Evolutionary conservation across 2,329 filamentous ascomycete genomes (phyloP).

Genomic region (Dothideomycetes sp.): DNA sequence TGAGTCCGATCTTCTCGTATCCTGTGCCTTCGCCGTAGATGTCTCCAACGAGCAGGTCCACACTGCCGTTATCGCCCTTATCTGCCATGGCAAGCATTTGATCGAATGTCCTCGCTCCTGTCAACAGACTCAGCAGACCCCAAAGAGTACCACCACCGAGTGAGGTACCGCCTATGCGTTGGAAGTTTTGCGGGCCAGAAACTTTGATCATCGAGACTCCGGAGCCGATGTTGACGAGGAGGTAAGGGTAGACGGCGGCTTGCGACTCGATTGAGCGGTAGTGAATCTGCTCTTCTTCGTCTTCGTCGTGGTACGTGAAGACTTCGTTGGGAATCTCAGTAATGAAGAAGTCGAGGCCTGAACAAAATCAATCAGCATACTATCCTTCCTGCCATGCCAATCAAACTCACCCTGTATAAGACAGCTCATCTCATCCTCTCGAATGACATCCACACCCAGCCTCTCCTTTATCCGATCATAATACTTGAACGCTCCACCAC

Average conservation of each 20-base stretch:
- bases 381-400: neutral
- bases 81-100: slow-evolving; percentile 93
- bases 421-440: slow-evolving; percentile 98
- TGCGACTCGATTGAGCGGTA: slow-evolving; percentile 72
- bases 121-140: slow-evolving; percentile 84
- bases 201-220: slow-evolving; percentile 97
- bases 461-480: slow-evolving; percentile 82
- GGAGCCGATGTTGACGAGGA: slow-evolving; percentile 95
- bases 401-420: slow-evolving; percentile 57
- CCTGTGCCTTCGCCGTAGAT: slow-evolving; percentile 97
- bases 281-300: slow-evolving; percentile 62
- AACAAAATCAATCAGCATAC: neutral
- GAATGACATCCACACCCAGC: slow-evolving; percentile 74
- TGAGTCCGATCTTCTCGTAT: slow-evolving; percentile 91
- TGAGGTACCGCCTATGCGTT: slow-evolving; percentile 89
- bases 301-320: slow-evolving; percentile 82
- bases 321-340: slow-evolving; percentile 95
- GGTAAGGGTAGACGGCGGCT: slow-evolving; percentile 86
- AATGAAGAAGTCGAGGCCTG: slow-evolving; percentile 83
- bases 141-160: slow-evolving; percentile 95
- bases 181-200: slow-evolving; percentile 71
- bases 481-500: slow-evolving; percentile 92
- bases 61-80: slow-evolving; percentile 78
- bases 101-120: slow-evolving; percentile 90
- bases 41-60: slow-evolving; percentile 95